Percentiles rank a stretch among this genome's conserved stretches.
Conservation (phyloP, 768 basidiomycete genomes). For the Suillus clintonianus region DNA sequence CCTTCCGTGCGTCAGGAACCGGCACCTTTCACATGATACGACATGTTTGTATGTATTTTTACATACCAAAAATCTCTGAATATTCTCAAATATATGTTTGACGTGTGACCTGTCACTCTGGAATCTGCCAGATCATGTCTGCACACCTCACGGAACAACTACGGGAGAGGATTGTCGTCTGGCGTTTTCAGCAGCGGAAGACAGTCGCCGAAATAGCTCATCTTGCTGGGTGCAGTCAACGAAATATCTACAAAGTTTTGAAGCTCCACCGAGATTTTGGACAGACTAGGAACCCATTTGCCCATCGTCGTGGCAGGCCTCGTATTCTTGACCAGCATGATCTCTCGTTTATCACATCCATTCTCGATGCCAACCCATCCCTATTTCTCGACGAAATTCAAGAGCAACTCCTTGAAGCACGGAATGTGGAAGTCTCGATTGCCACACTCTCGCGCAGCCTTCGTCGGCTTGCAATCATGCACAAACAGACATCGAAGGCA, state of each 20-base stretch:
- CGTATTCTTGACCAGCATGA: conserved; percentile 20
- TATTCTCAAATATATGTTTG: too few species aligned
- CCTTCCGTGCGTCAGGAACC: too few species aligned
- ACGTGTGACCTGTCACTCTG: too few species aligned
- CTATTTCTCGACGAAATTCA: conserved; percentile 20
- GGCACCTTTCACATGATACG: too few species aligned
- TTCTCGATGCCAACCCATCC: conserved; percentile 16
- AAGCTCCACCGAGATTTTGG: conserved; percentile 16
- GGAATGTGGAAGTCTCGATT: conserved; percentile 13
- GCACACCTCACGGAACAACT: too few species aligned
- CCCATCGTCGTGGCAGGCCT: too few species aligned
- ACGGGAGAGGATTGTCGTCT: too few species aligned
- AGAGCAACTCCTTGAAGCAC: conserved; percentile 9
- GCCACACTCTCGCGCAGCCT: conserved; percentile 10
- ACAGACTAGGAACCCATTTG: too few species aligned
- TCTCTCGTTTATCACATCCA: conserved; percentile 19
- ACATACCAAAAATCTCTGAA: too few species aligned
- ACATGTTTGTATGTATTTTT: too few species aligned
- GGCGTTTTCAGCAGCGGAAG: too few species aligned
- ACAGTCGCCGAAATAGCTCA: neutral
- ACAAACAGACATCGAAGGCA: neutral
- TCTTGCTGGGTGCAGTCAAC: conserved; percentile 16
- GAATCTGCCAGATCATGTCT: too few species aligned
- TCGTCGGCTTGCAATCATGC: neutral
- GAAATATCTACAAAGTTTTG: conserved; percentile 19